These are phyloP conservation scores for Sporothrix schenckii DNA, from an alignment of 2,329 filamentous ascomycete genomes.

Conservation along the genomic window DNA sequence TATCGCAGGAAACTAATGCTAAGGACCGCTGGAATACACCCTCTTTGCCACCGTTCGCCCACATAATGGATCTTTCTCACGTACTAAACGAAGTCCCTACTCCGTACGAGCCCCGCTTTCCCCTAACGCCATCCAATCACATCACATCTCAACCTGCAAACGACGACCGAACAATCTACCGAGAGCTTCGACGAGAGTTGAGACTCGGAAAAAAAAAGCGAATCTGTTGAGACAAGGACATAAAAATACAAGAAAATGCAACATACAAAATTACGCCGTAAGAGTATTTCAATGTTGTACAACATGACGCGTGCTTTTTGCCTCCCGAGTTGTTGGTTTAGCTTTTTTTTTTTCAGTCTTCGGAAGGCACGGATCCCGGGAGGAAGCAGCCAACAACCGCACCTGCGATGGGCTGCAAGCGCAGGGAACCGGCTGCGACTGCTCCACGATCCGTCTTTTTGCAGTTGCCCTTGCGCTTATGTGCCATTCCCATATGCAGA, in stretches of 20 bases:
- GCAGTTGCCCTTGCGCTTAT: background rate
- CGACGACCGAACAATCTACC: conserved; percentile 16
- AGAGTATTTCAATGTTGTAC: background rate
- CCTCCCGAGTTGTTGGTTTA: background rate
- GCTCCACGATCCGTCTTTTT: background rate
- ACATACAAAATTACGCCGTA: background rate
- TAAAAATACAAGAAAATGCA: background rate
- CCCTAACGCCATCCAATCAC: no score
- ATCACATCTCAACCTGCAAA: background rate
- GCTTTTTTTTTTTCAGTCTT: background rate
- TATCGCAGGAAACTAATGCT: background rate
- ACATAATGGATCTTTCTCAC: background rate
- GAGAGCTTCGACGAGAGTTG: conserved; percentile 18
- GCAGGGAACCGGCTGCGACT: background rate
- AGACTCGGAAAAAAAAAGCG: background rate
- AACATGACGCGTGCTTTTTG: background rate
- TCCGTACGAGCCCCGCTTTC: no score
- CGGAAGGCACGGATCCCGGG: background rate
- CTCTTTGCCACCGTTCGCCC: conserved; percentile 13
- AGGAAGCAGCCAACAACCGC: background rate
- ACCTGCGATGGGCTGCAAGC: background rate
- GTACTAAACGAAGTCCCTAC: no score
- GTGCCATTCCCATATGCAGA: background rate
- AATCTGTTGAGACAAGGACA: background rate
- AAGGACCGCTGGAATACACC: background rate